Percentiles rank a stretch among this genome's conserved stretches.
These are phyloP conservation scores for Nigrospora sphaerica DNA, from an alignment of 2,329 filamentous ascomycete genomes.

Conservation along the genomic window DNA sequence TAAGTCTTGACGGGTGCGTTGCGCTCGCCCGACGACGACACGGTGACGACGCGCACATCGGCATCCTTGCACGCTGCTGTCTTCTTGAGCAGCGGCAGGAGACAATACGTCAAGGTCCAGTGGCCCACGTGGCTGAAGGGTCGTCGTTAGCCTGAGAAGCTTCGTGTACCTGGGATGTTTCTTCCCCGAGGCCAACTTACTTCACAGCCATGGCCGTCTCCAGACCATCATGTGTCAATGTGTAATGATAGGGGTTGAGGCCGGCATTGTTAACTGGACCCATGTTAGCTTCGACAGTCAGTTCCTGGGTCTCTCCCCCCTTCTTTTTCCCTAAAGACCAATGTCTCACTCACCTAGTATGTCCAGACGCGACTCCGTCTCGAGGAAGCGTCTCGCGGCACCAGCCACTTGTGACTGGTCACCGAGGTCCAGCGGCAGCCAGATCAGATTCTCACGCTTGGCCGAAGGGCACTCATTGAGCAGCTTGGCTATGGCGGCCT, in stretches of 20 bases:
- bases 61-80: not conserved
- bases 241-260: not conserved
- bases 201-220: not conserved
- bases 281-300: no score
- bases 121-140: not conserved
- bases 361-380: not conserved
- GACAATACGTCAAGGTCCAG: not conserved
- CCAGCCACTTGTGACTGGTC: not conserved
- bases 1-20: not conserved
- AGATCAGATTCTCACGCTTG: not conserved
- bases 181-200: not conserved
- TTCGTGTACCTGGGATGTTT: no score
- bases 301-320: no score
- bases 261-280: not conserved
- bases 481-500: not conserved
- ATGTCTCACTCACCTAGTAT: not conserved
- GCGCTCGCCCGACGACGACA: not conserved
- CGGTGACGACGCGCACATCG: not conserved
- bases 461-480: not conserved
- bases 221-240: not conserved
- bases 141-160: not conserved
- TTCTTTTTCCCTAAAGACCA: no score
- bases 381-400: not conserved
- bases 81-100: not conserved
- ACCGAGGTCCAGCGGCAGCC: not conserved